Conservation (phyloP, 1,284 basidiomycete species). For the Ceratobasidium sp. region DNA sequence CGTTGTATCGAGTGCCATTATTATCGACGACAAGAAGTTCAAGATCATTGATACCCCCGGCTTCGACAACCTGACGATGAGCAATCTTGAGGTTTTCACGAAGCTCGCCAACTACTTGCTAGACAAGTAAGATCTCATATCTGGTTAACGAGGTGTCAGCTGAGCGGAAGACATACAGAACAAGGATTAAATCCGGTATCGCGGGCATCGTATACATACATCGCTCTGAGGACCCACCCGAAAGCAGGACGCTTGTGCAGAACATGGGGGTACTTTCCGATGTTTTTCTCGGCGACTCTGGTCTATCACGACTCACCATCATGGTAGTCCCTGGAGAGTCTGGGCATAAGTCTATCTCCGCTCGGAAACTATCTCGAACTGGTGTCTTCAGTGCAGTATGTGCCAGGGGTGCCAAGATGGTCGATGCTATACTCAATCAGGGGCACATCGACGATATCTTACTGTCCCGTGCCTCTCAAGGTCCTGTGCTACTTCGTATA, state of each 20-base stretch:
- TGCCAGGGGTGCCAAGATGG: neutral
- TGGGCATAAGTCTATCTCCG: neutral
- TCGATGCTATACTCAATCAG: neutral
- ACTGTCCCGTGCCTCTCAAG: neutral
- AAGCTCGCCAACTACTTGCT: constrained; percentile 14
- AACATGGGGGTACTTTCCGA: constrained; percentile 21
- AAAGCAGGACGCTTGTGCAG: constrained; percentile 18
- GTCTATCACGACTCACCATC: constrained; percentile 6
- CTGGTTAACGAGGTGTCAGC: neutral
- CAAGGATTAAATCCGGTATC: neutral
- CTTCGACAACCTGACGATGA: constrained; percentile 19
- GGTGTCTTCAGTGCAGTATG: neutral
- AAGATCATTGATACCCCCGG: constrained; percentile 30
- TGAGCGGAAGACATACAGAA: neutral
- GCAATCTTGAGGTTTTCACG: constrained; percentile 2
- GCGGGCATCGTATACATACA: constrained; percentile 27
- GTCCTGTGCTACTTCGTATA: neutral
- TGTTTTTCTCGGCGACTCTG: too few relatives aligned
- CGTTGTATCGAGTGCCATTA: neutral
- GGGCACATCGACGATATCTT: neutral
- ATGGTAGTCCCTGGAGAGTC: constrained; percentile 15
- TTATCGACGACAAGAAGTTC: neutral
- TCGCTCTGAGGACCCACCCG: constrained; percentile 8
- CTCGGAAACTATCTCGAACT: neutral
- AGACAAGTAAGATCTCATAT: constrained; percentile 8